Evolutionary conservation across 805 yeast species (phyloP).

Genomic region (Teunomyces kruisii): DNA sequence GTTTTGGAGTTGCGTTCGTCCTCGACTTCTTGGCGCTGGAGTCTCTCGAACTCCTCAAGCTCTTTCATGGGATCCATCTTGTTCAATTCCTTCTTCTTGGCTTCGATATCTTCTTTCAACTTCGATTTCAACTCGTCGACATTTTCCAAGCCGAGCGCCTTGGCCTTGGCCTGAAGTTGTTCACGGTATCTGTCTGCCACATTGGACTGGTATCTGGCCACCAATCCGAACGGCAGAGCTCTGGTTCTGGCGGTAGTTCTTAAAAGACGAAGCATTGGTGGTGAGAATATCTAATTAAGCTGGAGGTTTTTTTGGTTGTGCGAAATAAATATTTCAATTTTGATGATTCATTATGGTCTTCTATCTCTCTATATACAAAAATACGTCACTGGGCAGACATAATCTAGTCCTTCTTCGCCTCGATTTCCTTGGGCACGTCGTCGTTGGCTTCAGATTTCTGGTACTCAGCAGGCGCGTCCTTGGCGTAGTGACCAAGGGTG

Average conservation of each 20-base stretch:
- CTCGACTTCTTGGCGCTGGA: conserved; percentile 29
- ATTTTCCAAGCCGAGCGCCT: conserved; percentile 32
- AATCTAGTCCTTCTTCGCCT: not conserved
- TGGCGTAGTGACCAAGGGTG: conserved; percentile 64
- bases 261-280: not conserved
- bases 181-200: conserved; percentile 21
- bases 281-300: too few relatives aligned
- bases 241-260: not conserved
- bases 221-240: not conserved
- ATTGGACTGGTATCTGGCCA: conserved; percentile 3
- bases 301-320: too few relatives aligned
- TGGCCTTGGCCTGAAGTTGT: conserved; percentile 37
- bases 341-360: too few relatives aligned
- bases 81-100: conserved; percentile 54
- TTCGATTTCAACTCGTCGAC: conserved; percentile 63
- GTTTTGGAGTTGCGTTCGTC: conserved; percentile 23
- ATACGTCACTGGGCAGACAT: not conserved
- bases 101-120: conserved; percentile 59
- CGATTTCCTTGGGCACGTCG: conserved; percentile 9
- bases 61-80: conserved; percentile 70
- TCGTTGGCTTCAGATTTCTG: conserved; percentile 15
- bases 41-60: conserved; percentile 54
- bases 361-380: not conserved
- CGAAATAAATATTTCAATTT: too few relatives aligned
- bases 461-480: conserved; percentile 58